A percentile compares a stretch with the other conserved stretches of the same genome.
These are phyloP conservation scores for Pisolithus microcarpus DNA, from an alignment of 768 basidiomycete genomes.

Conservation along the genomic window DNA sequence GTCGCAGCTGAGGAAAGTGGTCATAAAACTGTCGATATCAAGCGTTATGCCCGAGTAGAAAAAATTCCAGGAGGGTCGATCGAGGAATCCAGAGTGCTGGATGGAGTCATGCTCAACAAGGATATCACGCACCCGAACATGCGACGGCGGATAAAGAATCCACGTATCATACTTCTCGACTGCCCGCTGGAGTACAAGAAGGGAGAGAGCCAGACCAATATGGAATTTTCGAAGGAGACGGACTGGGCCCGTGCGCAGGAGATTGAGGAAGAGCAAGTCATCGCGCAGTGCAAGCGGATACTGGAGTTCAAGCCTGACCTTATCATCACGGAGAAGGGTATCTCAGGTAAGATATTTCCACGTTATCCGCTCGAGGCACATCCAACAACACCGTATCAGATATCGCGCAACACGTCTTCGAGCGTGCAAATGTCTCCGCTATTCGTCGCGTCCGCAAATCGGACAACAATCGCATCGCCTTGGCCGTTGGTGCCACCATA, in stretches of 20 bases:
- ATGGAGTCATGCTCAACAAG: slow-evolving; percentile 97
- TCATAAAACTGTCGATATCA: slow-evolving; percentile 90
- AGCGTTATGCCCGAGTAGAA: slow-evolving; percentile 95
- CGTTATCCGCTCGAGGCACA: neutral
- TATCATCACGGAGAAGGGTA: slow-evolving; percentile 95
- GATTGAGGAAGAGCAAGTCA: slow-evolving; percentile 97
- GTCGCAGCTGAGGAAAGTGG: slow-evolving; percentile 74
- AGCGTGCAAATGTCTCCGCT: slow-evolving; percentile 83
- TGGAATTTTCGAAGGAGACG: slow-evolving; percentile 90
- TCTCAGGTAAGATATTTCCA: slow-evolving; percentile 61
- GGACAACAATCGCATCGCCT: slow-evolving; percentile 97
- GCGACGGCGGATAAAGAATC: slow-evolving; percentile 85
- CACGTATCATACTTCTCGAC: slow-evolving; percentile 82
- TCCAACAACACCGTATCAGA: slow-evolving; percentile 38
- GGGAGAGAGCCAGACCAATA: slow-evolving; percentile 97
- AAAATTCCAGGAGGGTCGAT: slow-evolving; percentile 98
- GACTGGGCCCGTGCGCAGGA: slow-evolving; percentile 91
- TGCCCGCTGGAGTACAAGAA: slow-evolving; percentile 99
- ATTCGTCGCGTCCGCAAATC: slow-evolving; percentile 97
- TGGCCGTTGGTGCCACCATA: slow-evolving; percentile 92
- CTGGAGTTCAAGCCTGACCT: slow-evolving; percentile 93
- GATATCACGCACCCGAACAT: slow-evolving; percentile 98
- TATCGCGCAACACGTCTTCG: slow-evolving; percentile 86
- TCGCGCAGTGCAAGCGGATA: slow-evolving; percentile 74
- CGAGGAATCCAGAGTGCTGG: slow-evolving; percentile 80